Conservation (phyloP, 805 yeast genomes). For the Saccharomycopsis sp. region DNA sequence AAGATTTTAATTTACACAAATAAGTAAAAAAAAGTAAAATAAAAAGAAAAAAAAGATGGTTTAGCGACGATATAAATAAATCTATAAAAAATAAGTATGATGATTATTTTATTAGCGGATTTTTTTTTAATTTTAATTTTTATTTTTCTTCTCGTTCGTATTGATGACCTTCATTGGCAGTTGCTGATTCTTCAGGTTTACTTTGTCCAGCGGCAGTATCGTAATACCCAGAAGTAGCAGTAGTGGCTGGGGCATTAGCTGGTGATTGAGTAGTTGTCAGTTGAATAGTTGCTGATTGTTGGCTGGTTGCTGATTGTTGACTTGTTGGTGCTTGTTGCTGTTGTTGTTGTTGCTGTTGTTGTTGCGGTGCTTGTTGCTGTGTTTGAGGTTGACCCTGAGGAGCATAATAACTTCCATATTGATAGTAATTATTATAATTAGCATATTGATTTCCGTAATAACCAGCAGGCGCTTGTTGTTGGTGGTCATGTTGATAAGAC, state of each 20-base stretch:
- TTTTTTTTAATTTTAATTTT: too few relatives aligned
- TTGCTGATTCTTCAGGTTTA: too few relatives aligned
- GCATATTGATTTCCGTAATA: conserved; percentile 3
- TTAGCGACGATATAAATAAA: too few relatives aligned
- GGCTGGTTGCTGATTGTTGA: conserved; percentile 6
- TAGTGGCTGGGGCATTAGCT: not conserved
- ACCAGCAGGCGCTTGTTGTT: not conserved
- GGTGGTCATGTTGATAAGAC: conserved; percentile 4
- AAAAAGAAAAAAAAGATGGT: too few relatives aligned
- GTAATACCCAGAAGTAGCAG: too few relatives aligned
- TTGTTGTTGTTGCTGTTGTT: conserved; percentile 4
- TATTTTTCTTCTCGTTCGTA: too few relatives aligned
- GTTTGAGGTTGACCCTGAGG: not conserved
- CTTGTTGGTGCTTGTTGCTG: not conserved
- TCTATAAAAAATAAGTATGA: too few relatives aligned
- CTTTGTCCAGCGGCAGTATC: too few relatives aligned
- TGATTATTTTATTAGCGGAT: too few relatives aligned
- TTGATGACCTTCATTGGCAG: too few relatives aligned
- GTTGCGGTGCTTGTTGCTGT: conserved; percentile 8
- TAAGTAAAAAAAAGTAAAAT: too few relatives aligned
- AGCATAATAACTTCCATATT: conserved; percentile 10
- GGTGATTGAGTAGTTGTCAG: not conserved
- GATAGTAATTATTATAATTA: conserved; percentile 7
- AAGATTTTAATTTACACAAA: too few relatives aligned
- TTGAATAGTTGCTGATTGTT: not conserved